Conservation (phyloP, 2,329 filamentous ascomycete genomes). For the Ophiostoma triangulosporum region DNA sequence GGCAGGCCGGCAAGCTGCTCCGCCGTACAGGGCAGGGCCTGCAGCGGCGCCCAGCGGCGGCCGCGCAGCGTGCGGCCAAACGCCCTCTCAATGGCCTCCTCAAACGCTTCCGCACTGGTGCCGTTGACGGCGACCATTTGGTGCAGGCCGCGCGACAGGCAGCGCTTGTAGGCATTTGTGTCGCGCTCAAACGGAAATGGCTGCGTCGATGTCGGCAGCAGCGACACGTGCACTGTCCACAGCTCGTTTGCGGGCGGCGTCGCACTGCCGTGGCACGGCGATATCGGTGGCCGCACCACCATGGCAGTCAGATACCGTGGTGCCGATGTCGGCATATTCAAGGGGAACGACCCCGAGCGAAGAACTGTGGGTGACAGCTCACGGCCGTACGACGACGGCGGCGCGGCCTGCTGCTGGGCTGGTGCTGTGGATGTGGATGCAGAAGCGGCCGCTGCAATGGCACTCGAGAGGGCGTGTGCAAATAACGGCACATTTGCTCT, state of each 20-base stretch:
- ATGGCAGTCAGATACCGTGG: background rate
- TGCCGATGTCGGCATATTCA: background rate
- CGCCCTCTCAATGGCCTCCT: constrained; percentile 31
- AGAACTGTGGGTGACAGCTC: background rate
- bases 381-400: too few relatives aligned
- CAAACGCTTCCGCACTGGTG: constrained; percentile 35
- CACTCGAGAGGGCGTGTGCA: background rate
- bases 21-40: constrained; percentile 44
- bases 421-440: background rate
- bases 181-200: constrained; percentile 50
- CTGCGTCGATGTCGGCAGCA: constrained; percentile 38
- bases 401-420: background rate
- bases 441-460: background rate
- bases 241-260: constrained; percentile 21
- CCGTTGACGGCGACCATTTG: constrained; percentile 41
- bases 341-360: background rate
- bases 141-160: constrained; percentile 45
- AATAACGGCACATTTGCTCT: background rate
- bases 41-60: constrained; percentile 43
- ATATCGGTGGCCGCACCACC: background rate
- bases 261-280: background rate
- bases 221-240: constrained; percentile 48
- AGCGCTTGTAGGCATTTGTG: constrained; percentile 46
- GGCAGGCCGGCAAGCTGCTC: constrained; percentile 40
- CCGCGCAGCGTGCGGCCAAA: constrained; percentile 37